Percentiles rank a stretch among this genome's conserved stretches.
These are phyloP conservation scores for Boletus pseudo-olivaceus DNA, from an alignment of 768 basidiomycete species.

Conservation along the genomic window DNA sequence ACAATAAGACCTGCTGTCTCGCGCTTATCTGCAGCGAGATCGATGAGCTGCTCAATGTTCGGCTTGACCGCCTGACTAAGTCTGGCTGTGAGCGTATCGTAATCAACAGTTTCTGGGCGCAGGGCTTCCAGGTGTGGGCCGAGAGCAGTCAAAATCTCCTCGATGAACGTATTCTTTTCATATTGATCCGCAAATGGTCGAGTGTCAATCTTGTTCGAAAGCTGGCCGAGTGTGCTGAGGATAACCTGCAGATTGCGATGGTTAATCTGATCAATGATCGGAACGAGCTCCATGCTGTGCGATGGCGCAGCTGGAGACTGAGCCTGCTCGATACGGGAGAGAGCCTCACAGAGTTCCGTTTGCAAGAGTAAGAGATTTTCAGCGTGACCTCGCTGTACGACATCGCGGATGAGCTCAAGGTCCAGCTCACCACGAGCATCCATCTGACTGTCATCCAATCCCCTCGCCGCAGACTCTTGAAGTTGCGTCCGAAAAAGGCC, in stretches of 20 bases:
- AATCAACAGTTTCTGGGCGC: conserved; percentile 68
- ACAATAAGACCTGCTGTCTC: conserved; percentile 84
- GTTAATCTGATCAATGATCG: conserved; percentile 56
- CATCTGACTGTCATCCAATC: conserved; percentile 58
- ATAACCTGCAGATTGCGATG: conserved; percentile 57
- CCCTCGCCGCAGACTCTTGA: conserved; percentile 55
- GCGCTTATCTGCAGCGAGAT: conserved; percentile 83
- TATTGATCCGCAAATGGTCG: conserved; percentile 37
- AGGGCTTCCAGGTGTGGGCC: conserved; percentile 59
- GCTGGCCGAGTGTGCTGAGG: conserved; percentile 53
- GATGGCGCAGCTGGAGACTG: conserved; percentile 11
- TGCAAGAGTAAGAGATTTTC: conserved; percentile 57
- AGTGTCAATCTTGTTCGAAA: conserved; percentile 34
- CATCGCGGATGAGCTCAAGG: conserved; percentile 68
- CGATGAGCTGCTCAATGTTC: conserved; percentile 84
- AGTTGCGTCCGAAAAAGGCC: conserved; percentile 65
- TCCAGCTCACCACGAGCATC: conserved; percentile 78
- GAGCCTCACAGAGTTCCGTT: conserved; percentile 52
- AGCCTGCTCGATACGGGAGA: conserved; percentile 40
- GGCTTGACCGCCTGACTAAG: conserved; percentile 86
- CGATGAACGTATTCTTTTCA: conserved; percentile 58
- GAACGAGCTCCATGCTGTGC: conserved; percentile 33
- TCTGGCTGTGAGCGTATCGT: conserved; percentile 69
- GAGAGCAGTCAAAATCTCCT: conserved; percentile 55
- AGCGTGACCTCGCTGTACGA: conserved; percentile 64